Evolutionary conservation across 108 stramenopile species (phyloP), one percentile per base, ranked within the genome.

Genomic region (Conticribra guillardii): DNA sequence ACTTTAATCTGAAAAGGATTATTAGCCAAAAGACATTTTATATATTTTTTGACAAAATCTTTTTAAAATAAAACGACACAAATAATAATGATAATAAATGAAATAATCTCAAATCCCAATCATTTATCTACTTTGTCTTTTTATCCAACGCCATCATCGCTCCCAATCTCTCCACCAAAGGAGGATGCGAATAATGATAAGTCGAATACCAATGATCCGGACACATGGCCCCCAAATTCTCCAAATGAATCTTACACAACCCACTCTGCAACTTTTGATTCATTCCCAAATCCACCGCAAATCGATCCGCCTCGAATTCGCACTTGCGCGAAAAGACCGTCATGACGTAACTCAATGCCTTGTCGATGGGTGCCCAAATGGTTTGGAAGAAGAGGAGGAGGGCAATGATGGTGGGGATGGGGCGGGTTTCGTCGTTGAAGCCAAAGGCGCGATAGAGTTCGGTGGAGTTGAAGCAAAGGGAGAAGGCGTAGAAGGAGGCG

Each of bases 161-260:
- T 26, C 83, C 85, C 17, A 99, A 86, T 5, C 99, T 85, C 74
- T 99, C 97, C 7, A 97, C 93, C 58, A 99, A 72, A 24, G 98
- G 96, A 21, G 99, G 99, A 71, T 99, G 99, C 27, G 85, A 86
- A 76, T 98, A 97, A 82, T 99, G 98, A 73, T 98, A 98, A 7
- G 85, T 89, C 1, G 80, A 81, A 79, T 97, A 99, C 94, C 87
- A 87, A 49, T 77, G 80, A 81, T 97, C 96, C 24, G 90, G 89
- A 64, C 87, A 84, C 93, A 97, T 94, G 51, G 96, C 89, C 19
- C 96, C 95, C 41, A 97, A 76, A 69, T 98, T 98, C 74, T 97
- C 97, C 57, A 99, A 68, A 76, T 90, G 87, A 52, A 99, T 97
- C 89, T 99, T 99, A 64, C 93, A 87, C 67, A 99, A 82, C 8